phyloP scores from a whole-genome alignment of 1,139 yeast genomes.

The Zhuliangozyma parablackwelliae region DNA sequence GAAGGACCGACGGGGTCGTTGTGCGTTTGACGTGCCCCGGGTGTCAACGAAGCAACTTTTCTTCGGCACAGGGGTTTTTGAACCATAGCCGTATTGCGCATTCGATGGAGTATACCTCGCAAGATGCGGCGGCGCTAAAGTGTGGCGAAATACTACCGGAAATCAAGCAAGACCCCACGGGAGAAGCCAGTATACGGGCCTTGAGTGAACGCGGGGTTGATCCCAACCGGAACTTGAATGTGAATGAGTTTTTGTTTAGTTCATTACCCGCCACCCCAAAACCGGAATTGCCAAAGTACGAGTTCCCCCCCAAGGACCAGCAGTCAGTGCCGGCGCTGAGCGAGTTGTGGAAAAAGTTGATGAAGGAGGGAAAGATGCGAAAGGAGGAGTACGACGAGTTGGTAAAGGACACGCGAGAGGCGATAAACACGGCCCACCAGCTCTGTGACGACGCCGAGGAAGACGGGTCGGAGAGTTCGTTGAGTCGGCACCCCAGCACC shows the following conservation, averaged over 20 bases:
- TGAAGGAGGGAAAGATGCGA: constrained; percentile 19
- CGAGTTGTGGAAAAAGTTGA: constrained; percentile 24
- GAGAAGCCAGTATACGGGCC: constrained; percentile 40
- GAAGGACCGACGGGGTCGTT: constrained; percentile 68
- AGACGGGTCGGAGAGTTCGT: constrained; percentile 10
- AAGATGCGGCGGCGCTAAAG: constrained; percentile 68
- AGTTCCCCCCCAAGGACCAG: not conserved
- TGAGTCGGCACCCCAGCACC: constrained; percentile 7
- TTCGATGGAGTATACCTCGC: constrained; percentile 65
- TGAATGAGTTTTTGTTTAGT: constrained; percentile 36
- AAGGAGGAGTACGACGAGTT: constrained; percentile 24
- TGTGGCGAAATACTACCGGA: constrained; percentile 62
- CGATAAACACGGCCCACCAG: constrained; percentile 22
- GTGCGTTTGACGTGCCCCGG: constrained; percentile 66
- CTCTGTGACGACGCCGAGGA: constrained; percentile 30
- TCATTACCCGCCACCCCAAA: not conserved
- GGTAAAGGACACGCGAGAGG: constrained; percentile 21
- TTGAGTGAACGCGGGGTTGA: constrained; percentile 39
- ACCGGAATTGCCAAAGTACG: constrained; percentile 1
- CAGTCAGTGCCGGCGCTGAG: constrained; percentile 8
- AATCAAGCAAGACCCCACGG: constrained; percentile 57
- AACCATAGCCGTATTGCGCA: constrained; percentile 77
- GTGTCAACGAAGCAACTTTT: constrained; percentile 66
- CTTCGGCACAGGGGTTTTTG: constrained; percentile 75
- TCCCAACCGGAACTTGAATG: constrained; percentile 37